These are phyloP conservation scores for Phylloporus rhodoxanthus DNA, from an alignment of 768 basidiomycete species.

Conservation along the genomic window DNA sequence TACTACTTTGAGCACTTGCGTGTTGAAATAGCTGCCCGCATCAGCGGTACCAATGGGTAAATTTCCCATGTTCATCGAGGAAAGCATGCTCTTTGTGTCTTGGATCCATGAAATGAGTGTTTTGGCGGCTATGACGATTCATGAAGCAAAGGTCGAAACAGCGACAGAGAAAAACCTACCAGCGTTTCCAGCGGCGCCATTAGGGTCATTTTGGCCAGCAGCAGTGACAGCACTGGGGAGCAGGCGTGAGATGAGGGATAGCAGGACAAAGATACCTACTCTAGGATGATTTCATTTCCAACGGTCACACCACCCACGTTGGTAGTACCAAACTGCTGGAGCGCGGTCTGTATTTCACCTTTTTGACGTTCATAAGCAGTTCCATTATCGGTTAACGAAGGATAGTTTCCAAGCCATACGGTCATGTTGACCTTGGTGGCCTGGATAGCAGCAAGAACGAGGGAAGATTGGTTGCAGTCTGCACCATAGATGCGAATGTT, in stretches of 20 bases:
- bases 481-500: conserved; percentile 81
- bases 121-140: conserved; percentile 41
- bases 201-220: conserved; percentile 47
- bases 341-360: conserved; percentile 55
- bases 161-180: conserved; percentile 11
- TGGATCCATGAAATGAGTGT: conserved; percentile 61
- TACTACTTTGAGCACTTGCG: conserved; percentile 50
- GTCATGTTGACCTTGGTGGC: conserved; percentile 83
- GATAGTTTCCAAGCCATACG: conserved; percentile 74
- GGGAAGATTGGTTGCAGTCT: conserved; percentile 77
- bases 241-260: not conserved
- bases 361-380: conserved; percentile 72
- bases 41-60: conserved; percentile 77
- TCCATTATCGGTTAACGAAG: conserved; percentile 52
- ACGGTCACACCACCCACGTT: conserved; percentile 80
- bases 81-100: conserved; percentile 55
- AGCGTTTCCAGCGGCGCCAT: conserved; percentile 50
- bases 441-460: conserved; percentile 84
- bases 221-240: conserved; percentile 49
- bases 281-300: conserved; percentile 86
- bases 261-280: conserved; percentile 37
- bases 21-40: conserved; percentile 83
- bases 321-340: conserved; percentile 71
- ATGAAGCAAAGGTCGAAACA: not conserved
- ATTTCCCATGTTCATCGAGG: conserved; percentile 50